Evolutionary conservation across 1,139 yeast genomes (phyloP), one percentile per base, ranked within the genome.

Genomic region (Pichia inconspicua): DNA sequence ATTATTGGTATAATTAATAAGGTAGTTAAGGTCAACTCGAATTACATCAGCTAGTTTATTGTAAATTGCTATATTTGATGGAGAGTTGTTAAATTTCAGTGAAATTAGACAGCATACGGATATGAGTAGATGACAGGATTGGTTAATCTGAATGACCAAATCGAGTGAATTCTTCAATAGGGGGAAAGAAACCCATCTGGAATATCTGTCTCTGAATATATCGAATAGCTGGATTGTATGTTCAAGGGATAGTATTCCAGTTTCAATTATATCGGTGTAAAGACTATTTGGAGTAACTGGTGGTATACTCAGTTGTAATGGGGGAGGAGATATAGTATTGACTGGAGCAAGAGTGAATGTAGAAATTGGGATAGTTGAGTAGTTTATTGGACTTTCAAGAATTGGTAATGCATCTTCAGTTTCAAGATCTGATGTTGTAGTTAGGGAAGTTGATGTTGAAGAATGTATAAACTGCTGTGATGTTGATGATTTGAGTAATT

Each of bases 121-220:
- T 31, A 85, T 66, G 22, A 85, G 67, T 42, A 85, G 67, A 0
- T 92, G 79, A 19, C 87, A 80, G 39, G 75, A 71, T 28, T 58
- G 55, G 38, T 82, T 66, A 41, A 84, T 71, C 37, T 75, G 64
- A n/a, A 70, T 74, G 10, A 84, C 68, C 37, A 85, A 65, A 25
- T 66, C 70, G 19, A 68, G 74, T 0, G 83, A 73, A 2, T 80
- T 66, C 37, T 77, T 62, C 25, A 68, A 68, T 41, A 75, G 73
- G 0, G 92, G 89, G 48, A 85, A 79, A 50, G 86, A 80, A 4
- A 84, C 82, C 95, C 95, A 85, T 39, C 86, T 69, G 10, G 89
- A 88, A 58, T 82, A 84, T 58, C 84, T 74, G 49, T 80, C 75
- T 44, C 85, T 68, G 60, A 85, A 85, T 48, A 75, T 77, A 46